Percentiles rank a stretch among this genome's conserved stretches.
These are phyloP conservation scores for Clitopilus hobsonii DNA, from an alignment of 768 basidiomycete species.

Conservation along the genomic window DNA sequence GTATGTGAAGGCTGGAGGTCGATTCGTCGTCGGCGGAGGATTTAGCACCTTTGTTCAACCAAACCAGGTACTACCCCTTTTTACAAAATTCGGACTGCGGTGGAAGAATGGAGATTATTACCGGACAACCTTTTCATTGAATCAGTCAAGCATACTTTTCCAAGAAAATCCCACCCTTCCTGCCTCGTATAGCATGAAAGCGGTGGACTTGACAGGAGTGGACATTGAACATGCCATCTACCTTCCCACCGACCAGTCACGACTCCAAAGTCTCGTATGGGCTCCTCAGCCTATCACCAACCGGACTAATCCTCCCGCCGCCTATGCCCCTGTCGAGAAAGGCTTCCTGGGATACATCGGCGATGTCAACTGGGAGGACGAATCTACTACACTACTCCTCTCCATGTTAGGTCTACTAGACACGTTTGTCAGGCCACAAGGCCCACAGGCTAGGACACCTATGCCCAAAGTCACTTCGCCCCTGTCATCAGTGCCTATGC, in stretches of 20 bases:
- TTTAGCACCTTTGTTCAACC: slow-evolving; percentile 16
- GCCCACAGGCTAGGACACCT: not conserved
- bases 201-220: slow-evolving; percentile 19
- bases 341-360: slow-evolving; percentile 36
- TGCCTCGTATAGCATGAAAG: slow-evolving; percentile 27
- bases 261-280: slow-evolving; percentile 2
- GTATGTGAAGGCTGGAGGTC: slow-evolving; percentile 31
- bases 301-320: slow-evolving; percentile 24
- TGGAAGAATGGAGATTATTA: slow-evolving; percentile 22
- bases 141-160: slow-evolving; percentile 11
- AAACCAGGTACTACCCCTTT: slow-evolving; percentile 11
- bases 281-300: slow-evolving; percentile 9
- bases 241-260: slow-evolving; percentile 9
- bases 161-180: slow-evolving; percentile 12
- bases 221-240: slow-evolving; percentile 17
- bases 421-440: not conserved
- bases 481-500: not conserved
- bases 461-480: not conserved
- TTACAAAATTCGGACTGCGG: slow-evolving; percentile 17
- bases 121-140: slow-evolving; percentile 14
- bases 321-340: slow-evolving; percentile 22
- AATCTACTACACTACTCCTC: slow-evolving; percentile 26
- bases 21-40: slow-evolving; percentile 25
- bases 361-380: slow-evolving; percentile 36
- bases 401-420: slow-evolving; percentile 34